These are phyloP conservation scores for Nigrograna mackinnonii DNA, from an alignment of 2,329 filamentous ascomycete species.

Conservation along the genomic window DNA sequence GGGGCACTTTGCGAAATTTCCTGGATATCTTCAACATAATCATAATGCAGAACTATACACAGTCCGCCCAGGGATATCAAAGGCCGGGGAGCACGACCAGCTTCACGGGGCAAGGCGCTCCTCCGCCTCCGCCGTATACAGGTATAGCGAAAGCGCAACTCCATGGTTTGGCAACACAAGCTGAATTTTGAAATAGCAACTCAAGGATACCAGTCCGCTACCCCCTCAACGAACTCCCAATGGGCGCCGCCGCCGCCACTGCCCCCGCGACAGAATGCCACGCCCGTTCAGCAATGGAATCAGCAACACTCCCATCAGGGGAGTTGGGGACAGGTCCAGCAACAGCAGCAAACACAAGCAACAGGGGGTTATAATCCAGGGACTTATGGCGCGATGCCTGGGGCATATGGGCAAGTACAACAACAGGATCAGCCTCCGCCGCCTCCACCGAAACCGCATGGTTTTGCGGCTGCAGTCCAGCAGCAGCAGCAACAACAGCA, in stretches of 20 bases:
- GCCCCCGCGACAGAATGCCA: no score
- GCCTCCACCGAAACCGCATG: slow-evolving; percentile 40
- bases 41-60: slow-evolving; percentile 35
- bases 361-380: slow-evolving; percentile 35
- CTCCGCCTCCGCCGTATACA: slow-evolving; percentile 32
- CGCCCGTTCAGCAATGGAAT: slow-evolving; percentile 23
- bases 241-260: slow-evolving; percentile 30
- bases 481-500: slow-evolving; percentile 13
- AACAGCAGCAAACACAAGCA: slow-evolving; percentile 11
- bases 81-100: slow-evolving; percentile 33
- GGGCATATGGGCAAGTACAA: slow-evolving; percentile 22
- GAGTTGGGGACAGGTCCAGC: slow-evolving; percentile 4
- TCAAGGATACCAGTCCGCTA: slow-evolving; percentile 25
- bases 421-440: slow-evolving; percentile 36
- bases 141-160: slow-evolving; percentile 14
- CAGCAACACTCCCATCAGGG: slow-evolving; percentile 13
- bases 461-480: slow-evolving; percentile 31
- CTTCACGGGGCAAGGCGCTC: slow-evolving; percentile 28
- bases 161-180: slow-evolving; percentile 1
- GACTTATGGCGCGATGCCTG: slow-evolving; percentile 36
- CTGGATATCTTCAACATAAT: slow-evolving; percentile 3
- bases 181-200: slow-evolving; percentile 7
- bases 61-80: slow-evolving; percentile 24
- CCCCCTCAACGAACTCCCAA: slow-evolving; percentile 29
- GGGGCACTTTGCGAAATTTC: neutral